A percentile compares a stretch with the other conserved stretches of the same genome.
These are phyloP conservation scores for Cystoderma amianthinum DNA, from an alignment of 768 basidiomycete genomes.

Conservation along the genomic window DNA sequence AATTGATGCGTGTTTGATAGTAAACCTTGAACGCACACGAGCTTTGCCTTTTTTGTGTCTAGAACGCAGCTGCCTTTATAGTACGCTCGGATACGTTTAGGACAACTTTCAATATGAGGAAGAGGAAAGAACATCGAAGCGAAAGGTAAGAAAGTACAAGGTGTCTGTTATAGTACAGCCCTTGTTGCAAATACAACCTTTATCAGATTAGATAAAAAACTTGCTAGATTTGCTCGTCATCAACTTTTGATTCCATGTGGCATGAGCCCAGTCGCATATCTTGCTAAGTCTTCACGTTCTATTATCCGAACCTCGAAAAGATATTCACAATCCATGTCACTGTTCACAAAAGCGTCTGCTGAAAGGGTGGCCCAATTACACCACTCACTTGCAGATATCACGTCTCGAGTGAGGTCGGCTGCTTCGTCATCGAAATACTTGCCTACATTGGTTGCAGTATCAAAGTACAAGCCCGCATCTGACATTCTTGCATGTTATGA, in stretches of 20 bases:
- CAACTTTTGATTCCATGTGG: no score
- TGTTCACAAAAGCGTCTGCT: slow-evolving; percentile 13
- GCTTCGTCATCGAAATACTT: slow-evolving; percentile 12
- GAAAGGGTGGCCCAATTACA: slow-evolving; percentile 47
- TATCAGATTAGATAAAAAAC: no score
- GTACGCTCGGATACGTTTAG: slow-evolving; percentile 47
- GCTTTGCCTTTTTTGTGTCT: slow-evolving; percentile 49
- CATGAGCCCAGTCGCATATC: no score
- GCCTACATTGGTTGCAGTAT: slow-evolving; percentile 73
- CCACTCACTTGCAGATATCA: slow-evolving; percentile 47
- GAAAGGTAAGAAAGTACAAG: no score
- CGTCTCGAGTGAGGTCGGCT: slow-evolving; percentile 33
- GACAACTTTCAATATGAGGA: slow-evolving; percentile 39
- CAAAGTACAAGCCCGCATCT: slow-evolving; percentile 85
- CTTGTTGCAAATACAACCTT: no score
- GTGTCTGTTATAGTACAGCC: no score
- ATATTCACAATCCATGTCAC: background rate
- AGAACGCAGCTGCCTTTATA: slow-evolving; percentile 45
- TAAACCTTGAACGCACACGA: slow-evolving; percentile 38
- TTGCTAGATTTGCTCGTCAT: no score
- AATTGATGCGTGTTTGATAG: background rate
- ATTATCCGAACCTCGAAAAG: no score
- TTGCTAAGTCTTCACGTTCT: no score
- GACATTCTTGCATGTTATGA: slow-evolving; percentile 84
- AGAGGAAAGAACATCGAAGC: slow-evolving; percentile 23